phyloP scores from a whole-genome alignment of 2,329 filamentous ascomycete species.

The Pyrenochaeta sp. region DNA sequence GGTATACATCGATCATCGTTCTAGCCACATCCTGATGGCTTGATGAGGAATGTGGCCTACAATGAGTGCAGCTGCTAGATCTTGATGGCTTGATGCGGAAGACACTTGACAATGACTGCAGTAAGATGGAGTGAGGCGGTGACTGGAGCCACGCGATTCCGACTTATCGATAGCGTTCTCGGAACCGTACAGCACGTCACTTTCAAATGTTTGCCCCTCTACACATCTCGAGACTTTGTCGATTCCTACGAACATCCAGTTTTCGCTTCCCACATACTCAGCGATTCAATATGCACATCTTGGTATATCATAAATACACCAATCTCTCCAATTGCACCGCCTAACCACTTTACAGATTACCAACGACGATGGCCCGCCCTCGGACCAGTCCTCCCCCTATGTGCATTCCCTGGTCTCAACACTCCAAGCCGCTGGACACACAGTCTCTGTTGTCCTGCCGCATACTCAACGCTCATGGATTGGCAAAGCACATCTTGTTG shows the following conservation, averaged over 20 bases:
- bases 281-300: constrained; percentile 47
- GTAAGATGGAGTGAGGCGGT: constrained; percentile 9
- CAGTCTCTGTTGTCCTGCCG: constrained; percentile 90
- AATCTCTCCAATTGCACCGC: constrained; percentile 6
- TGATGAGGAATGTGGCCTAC: not conserved
- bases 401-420: constrained; percentile 56
- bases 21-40: not conserved
- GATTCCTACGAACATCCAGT: constrained; percentile 15
- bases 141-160: constrained; percentile 24
- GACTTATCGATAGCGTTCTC: constrained; percentile 33
- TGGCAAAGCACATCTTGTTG: constrained; percentile 96
- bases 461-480: constrained; percentile 97
- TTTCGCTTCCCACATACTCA: not conserved
- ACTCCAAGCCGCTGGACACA: constrained; percentile 73
- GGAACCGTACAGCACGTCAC: constrained; percentile 34
- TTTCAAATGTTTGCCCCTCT: constrained; percentile 22
- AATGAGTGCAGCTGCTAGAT: not conserved
- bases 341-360: constrained; percentile 50
- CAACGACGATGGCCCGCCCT: constrained; percentile 63
- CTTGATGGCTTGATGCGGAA: not conserved
- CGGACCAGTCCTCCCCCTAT: constrained; percentile 59
- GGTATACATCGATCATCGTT: not conserved
- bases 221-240: constrained; percentile 9
- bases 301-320: constrained; percentile 31
- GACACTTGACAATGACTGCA: not conserved